Conservation (phyloP, 148 eudicot genomes). For the Nepenthes mirabilis region DNA sequence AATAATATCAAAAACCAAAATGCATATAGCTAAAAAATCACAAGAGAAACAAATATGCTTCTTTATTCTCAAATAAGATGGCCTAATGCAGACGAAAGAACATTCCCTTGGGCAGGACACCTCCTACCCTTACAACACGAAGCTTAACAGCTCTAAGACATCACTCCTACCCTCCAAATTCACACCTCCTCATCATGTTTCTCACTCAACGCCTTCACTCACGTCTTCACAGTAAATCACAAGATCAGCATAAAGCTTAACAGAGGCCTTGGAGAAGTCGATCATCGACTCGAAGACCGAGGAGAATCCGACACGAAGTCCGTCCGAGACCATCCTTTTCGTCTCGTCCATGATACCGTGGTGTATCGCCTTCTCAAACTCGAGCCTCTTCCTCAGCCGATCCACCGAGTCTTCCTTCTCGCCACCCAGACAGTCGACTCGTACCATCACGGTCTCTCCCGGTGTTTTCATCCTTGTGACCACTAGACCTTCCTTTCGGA, state of each 20-base stretch:
- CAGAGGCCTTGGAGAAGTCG: constrained; percentile 32
- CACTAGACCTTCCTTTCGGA: constrained; percentile 19
- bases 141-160: too few species aligned
- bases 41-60: too few species aligned
- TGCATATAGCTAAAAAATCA: too few species aligned
- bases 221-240: constrained; percentile 16
- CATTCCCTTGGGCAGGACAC: too few species aligned
- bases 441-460: constrained; percentile 3
- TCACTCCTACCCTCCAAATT: too few species aligned
- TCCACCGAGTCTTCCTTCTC: constrained; percentile 27
- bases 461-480: constrained; percentile 6
- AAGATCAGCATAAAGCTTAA: constrained; percentile 30
- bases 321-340: constrained; percentile 13
- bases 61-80: too few species aligned
- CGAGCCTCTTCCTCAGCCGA: constrained; percentile 18
- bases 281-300: constrained; percentile 35
- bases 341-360: constrained; percentile 20
- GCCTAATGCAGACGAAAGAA: too few species aligned
- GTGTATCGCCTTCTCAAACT: constrained; percentile 31
- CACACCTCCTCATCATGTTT: too few species aligned
- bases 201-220: not conserved
- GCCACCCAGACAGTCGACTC: constrained; percentile 12
- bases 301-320: constrained; percentile 33
- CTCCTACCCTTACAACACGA: too few species aligned
- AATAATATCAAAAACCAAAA: too few species aligned